Evolutionary conservation across 345 rosid species (phyloP), one percentile per base, ranked within the genome.

Genomic region (Murraya paniculata): DNA sequence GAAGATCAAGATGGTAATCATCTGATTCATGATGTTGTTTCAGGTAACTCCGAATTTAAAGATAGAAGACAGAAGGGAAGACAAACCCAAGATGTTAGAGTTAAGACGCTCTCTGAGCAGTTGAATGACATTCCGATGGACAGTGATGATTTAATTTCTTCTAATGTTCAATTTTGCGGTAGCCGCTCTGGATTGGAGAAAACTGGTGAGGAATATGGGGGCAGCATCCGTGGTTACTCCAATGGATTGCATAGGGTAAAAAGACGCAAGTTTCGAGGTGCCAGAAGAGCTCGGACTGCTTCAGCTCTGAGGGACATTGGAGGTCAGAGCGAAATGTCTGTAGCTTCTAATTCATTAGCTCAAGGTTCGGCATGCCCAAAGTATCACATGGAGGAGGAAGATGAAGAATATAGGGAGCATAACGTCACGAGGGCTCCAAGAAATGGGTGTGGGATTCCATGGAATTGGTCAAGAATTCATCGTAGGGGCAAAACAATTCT

Each of bases 401-500:
- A 79, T 67, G 86, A 81, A 64, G 92, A 84, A 24, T 81, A 81
- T 73, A 85, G 80, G 60, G 92, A 81, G 38, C 88, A 74, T 48
- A 87, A 86, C 79, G 91, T 94, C 79, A 81, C 79, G 8, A 79
- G 84, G 78, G 95, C 83, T 82, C 98, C 97, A 2, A 82, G 88
- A 81, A 96, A 94, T 72, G 94, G 97, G 56, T 97, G 99, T 83
- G 99, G 99, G 60, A 86, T 97, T 62, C 98, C 98, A 1, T 97
- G 91, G 89, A 97, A 97, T 76, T 97, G 99, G 99, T 97, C 99
- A 7, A 89, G 97, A 78, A 94, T 97, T 78, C 99, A 97, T 82
- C 85, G 91, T 30, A 83, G 95, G 79, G 91, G 99, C 53, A 93
- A 83, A 79, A 97, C 84, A 22, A 85, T 97, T 78, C 88, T 97